A percentile compares a stretch with the other conserved stretches of the same genome.
These are phyloP conservation scores for Kuraishia piskuri DNA, from an alignment of 805 yeast genomes.

Conservation along the genomic window DNA sequence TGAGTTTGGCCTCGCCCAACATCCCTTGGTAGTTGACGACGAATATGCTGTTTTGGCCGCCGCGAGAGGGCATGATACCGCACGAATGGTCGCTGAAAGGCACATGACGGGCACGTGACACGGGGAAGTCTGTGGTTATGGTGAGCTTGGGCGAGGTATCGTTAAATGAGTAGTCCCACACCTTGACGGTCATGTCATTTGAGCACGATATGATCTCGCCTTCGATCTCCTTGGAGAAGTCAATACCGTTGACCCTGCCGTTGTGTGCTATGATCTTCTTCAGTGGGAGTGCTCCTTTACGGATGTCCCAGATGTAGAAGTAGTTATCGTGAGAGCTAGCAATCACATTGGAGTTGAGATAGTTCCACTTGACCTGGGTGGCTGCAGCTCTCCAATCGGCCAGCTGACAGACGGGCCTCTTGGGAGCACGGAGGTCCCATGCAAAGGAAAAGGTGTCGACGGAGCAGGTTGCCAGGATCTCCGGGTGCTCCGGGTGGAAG, in stretches of 20 bases:
- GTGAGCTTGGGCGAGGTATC: slow-evolving; percentile 42
- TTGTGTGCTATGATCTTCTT: slow-evolving; percentile 62
- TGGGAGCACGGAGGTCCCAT: slow-evolving; percentile 87
- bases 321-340: slow-evolving; percentile 84
- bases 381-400: slow-evolving; percentile 97
- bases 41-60: slow-evolving; percentile 63
- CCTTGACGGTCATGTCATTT: slow-evolving; percentile 74
- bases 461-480: slow-evolving; percentile 83
- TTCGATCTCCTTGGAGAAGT: slow-evolving; percentile 57
- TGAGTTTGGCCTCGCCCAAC: slow-evolving; percentile 27
- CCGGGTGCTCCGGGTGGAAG: slow-evolving; percentile 84
- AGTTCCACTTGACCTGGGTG: slow-evolving; percentile 92
- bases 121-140: slow-evolving; percentile 71
- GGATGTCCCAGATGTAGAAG: slow-evolving; percentile 79
- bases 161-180: slow-evolving; percentile 58
- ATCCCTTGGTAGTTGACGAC: slow-evolving; percentile 39
- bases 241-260: slow-evolving; percentile 86
- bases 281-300: slow-evolving; percentile 76
- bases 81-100: slow-evolving; percentile 84
- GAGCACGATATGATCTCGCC: slow-evolving; percentile 72
- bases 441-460: slow-evolving; percentile 80
- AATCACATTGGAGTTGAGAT: slow-evolving; percentile 60
- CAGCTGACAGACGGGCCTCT: slow-evolving; percentile 63
- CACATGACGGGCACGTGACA: slow-evolving; percentile 77
- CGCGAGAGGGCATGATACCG: slow-evolving; percentile 84